phyloP scores from a whole-genome alignment of 176 grass and related monocot species.

The Puccinellia tenuiflora region DNA sequence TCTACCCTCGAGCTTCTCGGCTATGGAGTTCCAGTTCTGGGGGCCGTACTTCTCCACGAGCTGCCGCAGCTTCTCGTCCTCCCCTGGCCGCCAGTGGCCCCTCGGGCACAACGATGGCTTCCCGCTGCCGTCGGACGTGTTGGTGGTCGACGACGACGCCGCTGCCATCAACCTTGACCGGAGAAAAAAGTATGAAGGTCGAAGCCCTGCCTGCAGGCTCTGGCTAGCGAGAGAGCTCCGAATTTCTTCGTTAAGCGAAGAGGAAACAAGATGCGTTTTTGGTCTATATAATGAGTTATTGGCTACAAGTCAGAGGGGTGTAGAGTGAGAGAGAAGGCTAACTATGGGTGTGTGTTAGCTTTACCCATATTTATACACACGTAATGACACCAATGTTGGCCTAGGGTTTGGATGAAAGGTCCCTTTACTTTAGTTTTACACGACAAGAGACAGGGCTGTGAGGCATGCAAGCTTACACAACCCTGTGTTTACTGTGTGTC shows the following conservation, averaged over 20 bases:
- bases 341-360: neutral
- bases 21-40: slow-evolving; percentile 97
- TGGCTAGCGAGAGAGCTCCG: neutral
- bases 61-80: slow-evolving; percentile 74
- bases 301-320: neutral
- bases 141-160: slow-evolving; percentile 50
- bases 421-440: slow-evolving; percentile 72
- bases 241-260: neutral
- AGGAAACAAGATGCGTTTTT: slow-evolving; percentile 7
- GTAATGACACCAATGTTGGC: slow-evolving; percentile 16
- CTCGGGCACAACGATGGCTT: slow-evolving; percentile 56
- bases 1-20: slow-evolving; percentile 86
- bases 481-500: neutral
- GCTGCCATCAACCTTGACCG: slow-evolving; percentile 29
- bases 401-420: slow-evolving; percentile 38
- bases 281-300: neutral
- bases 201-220: neutral
- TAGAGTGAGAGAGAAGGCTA: slow-evolving; percentile 20
- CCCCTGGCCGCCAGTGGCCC: slow-evolving; percentile 78
- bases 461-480: slow-evolving; percentile 4
- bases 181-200: neutral
- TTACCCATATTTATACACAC: neutral
- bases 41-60: slow-evolving; percentile 81
- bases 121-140: slow-evolving; percentile 42
- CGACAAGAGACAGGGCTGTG: slow-evolving; percentile 37